Percentiles rank a stretch among this genome's conserved stretches.
These are phyloP conservation scores for Penicillium pancosmium DNA, from an alignment of 495 filamentous ascomycete genomes.

Conservation along the genomic window DNA sequence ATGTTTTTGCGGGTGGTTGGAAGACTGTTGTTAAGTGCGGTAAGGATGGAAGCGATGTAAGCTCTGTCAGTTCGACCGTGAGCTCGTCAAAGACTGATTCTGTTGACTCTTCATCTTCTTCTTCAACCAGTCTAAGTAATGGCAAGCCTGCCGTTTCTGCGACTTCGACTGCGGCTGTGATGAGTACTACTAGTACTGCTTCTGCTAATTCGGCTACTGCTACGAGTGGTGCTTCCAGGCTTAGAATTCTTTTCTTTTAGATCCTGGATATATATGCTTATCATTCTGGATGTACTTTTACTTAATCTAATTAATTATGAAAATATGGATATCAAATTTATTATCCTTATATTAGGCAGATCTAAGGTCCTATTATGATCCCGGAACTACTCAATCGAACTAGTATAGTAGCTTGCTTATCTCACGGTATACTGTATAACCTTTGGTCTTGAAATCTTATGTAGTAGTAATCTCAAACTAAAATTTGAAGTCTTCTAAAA, in stretches of 20 bases:
- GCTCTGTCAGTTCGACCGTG: conserved; percentile 20
- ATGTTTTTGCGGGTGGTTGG: conserved; percentile 27
- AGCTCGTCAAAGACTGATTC: conserved; percentile 18
- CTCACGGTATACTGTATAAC: too few relatives aligned
- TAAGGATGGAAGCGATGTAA: conserved; percentile 21
- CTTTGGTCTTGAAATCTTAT: too few relatives aligned
- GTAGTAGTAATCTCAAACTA: too few relatives aligned
- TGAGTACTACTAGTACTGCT: conserved; percentile 15
- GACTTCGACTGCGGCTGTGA: conserved; percentile 13
- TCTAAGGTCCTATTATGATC: too few relatives aligned
- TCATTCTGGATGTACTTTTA: background rate
- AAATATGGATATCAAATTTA: background rate
- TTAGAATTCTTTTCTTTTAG: conserved; percentile 18
- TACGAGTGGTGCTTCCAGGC: conserved; percentile 26
- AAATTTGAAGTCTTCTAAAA: too few relatives aligned
- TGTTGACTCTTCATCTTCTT: conserved; percentile 13
- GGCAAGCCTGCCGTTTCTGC: conserved; percentile 9
- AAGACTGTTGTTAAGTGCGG: conserved; percentile 27
- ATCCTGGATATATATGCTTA: background rate
- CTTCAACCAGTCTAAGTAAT: conserved; percentile 14
- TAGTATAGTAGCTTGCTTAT: too few relatives aligned
- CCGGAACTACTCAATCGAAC: too few relatives aligned
- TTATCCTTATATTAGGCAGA: background rate
- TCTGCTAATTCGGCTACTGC: conserved; percentile 15
- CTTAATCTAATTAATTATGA: background rate